A percentile compares a stretch with the other conserved stretches of the same genome.
phyloP scores from a whole-genome alignment of 352 stramenopile species.

The Pythium rishiriense region DNA sequence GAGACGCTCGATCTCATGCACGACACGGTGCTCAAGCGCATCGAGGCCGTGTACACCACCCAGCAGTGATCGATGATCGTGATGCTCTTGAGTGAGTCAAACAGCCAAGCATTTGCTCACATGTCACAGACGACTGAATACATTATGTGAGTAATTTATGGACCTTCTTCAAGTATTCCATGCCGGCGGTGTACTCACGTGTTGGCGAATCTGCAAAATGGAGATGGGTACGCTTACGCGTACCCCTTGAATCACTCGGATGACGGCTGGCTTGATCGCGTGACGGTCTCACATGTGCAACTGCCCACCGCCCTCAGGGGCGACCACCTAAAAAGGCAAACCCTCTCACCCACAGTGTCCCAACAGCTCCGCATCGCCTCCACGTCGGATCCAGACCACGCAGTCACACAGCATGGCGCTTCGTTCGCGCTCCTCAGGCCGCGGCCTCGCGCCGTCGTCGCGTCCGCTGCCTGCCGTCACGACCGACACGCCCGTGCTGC shows the following conservation, averaged over 20 bases:
- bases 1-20: conserved; percentile 84
- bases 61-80: too few relatives aligned
- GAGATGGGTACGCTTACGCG: conserved; percentile 5
- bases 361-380: neutral
- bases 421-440: neutral
- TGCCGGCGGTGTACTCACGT: conserved; percentile 2
- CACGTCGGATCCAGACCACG: neutral
- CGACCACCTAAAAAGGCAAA: conserved; percentile 18
- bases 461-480: neutral
- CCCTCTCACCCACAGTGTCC: neutral
- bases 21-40: conserved; percentile 83
- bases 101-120: neutral
- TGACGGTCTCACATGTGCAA: conserved; percentile 9
- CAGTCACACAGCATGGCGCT: neutral
- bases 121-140: conserved; percentile 20
- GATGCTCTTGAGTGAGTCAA: too few relatives aligned
- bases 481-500: conserved; percentile 47
- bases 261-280: conserved; percentile 10
- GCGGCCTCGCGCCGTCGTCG: neutral
- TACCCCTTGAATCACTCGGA: conserved; percentile 7
- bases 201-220: neutral
- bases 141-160: neutral
- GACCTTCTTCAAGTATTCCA: neutral
- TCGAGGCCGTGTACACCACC: conserved; percentile 66
- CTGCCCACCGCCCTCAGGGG: neutral